Conservation (phyloP, 257 asterid genomes). For the Lavandula angustifolia region DNA sequence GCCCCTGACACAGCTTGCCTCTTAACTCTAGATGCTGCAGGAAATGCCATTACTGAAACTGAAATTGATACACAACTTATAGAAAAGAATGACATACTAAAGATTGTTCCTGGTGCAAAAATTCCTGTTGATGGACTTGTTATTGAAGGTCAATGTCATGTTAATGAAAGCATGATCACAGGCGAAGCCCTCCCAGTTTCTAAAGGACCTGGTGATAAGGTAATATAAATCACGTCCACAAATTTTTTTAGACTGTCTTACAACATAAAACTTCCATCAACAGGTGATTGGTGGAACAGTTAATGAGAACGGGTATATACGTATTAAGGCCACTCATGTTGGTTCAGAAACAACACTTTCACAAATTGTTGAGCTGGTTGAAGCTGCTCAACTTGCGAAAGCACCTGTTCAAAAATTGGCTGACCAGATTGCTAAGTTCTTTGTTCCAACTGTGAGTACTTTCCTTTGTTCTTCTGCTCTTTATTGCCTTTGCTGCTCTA, state of each 20-base stretch:
- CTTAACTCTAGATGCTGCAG: constrained; percentile 74
- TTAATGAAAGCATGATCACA: constrained; percentile 97
- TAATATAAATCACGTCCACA: constrained; percentile 32
- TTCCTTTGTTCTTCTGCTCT: constrained; percentile 6
- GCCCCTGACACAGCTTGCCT: constrained; percentile 90
- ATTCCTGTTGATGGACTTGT: constrained; percentile 95
- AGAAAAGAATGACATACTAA: constrained; percentile 80
- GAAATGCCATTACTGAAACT: constrained; percentile 70
- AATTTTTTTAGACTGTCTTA: constrained; percentile 23
- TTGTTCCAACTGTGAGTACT: constrained; percentile 86
- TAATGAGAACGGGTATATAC: constrained; percentile 86
- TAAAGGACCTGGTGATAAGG: constrained; percentile 94
- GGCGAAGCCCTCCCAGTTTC: constrained; percentile 90
- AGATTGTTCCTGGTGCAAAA: constrained; percentile 91
- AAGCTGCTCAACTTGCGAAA: constrained; percentile 99
- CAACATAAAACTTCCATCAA: constrained; percentile 24
- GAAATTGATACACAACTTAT: constrained; percentile 80
- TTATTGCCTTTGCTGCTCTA: constrained; percentile 18
- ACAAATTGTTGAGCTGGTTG: constrained; percentile 94
- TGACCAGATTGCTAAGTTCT: constrained; percentile 85
- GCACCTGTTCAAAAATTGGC: constrained; percentile 99
- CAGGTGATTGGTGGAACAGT: constrained; percentile 98
- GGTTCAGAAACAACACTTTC: constrained; percentile 98
- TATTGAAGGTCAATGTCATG: constrained; percentile 88
- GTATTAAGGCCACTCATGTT: constrained; percentile 87